Conservation (phyloP, 2,329 filamentous ascomycete genomes). For the Paecilomyces dactylethromorphus region DNA sequence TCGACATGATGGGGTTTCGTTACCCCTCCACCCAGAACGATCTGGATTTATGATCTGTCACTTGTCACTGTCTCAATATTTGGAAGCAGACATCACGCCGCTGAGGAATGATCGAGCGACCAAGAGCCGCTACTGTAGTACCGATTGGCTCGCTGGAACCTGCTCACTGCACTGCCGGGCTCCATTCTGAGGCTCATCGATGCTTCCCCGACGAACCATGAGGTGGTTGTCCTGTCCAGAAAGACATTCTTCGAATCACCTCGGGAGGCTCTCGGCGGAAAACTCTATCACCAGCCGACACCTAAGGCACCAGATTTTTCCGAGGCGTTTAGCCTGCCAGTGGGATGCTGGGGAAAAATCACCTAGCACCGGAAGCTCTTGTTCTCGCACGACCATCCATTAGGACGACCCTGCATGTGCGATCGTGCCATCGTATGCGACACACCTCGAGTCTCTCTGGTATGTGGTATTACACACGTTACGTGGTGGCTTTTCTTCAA, state of each 20-base stretch:
- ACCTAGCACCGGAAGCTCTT: too few species aligned
- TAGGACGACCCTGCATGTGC: background rate
- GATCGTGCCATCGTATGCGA: background rate
- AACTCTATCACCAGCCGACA: background rate
- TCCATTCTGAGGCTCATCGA: background rate
- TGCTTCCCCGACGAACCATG: background rate
- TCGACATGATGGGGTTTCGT: background rate
- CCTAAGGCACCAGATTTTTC: background rate
- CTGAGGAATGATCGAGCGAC: background rate
- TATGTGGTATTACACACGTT: background rate
- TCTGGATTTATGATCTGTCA: background rate
- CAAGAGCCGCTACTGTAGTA: background rate
- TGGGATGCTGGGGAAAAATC: background rate
- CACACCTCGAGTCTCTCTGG: too few species aligned
- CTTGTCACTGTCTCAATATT: background rate
- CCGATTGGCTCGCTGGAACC: background rate
- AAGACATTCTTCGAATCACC: background rate
- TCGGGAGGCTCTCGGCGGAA: background rate
- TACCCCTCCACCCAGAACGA: background rate
- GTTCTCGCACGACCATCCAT: background rate
- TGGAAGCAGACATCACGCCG: background rate
- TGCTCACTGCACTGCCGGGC: background rate
- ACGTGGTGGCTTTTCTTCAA: background rate
- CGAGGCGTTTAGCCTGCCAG: background rate
- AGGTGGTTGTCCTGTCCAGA: background rate